These are phyloP conservation scores for Aureobasidium sp. DNA, from an alignment of 2,329 filamentous ascomycete genomes.

Conservation along the genomic window DNA sequence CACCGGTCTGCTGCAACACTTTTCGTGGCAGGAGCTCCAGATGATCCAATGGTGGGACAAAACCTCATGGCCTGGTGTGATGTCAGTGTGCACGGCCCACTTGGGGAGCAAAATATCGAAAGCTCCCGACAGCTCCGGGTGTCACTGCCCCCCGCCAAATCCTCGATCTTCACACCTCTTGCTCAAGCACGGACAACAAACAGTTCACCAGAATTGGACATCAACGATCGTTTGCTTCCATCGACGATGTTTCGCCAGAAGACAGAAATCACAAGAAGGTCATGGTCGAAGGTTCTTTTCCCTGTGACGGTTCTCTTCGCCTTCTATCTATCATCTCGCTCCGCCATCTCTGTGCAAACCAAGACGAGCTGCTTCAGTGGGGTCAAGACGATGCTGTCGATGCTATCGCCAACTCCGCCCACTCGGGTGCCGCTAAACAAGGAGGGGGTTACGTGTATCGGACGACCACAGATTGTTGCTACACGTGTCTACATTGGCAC, in stretches of 20 bases:
- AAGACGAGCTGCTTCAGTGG: neutral
- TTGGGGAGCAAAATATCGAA: neutral
- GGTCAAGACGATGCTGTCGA: neutral
- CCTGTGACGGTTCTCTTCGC: neutral
- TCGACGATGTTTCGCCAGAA: slow-evolving; percentile 5
- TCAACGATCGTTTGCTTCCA: slow-evolving; percentile 7
- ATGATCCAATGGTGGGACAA: neutral
- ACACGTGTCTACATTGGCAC: slow-evolving; percentile 3
- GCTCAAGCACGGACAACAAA: slow-evolving; percentile 1
- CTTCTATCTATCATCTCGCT: neutral
- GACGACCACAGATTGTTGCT: neutral
- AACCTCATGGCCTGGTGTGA: neutral
- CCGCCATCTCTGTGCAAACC: neutral
- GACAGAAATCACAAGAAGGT: neutral
- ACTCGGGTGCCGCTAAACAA: slow-evolving; percentile 7
- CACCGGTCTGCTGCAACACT: neutral
- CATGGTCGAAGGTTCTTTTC: neutral
- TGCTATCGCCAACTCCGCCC: neutral
- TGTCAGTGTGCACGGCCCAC: neutral
- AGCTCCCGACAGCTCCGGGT: neutral
- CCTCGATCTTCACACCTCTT: slow-evolving; percentile 8
- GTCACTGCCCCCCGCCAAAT: slow-evolving; percentile 7
- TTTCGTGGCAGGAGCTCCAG: neutral
- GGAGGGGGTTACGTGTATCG: neutral
- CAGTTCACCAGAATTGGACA: neutral